Conservation (phyloP, 345 rosid species). For the Arabidopsis suecica region DNA sequence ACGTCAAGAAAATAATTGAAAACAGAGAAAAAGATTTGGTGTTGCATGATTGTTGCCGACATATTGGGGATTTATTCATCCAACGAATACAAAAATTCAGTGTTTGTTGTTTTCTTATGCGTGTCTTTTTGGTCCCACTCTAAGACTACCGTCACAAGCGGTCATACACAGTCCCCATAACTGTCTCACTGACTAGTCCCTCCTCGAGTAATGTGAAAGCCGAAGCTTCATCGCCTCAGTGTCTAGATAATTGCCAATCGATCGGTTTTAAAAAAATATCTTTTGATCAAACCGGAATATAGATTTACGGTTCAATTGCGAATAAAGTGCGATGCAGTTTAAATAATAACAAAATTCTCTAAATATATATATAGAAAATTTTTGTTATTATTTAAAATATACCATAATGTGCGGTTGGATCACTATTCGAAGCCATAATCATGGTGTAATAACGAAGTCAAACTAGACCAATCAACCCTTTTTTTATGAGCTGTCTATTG, state of each 20-base stretch:
- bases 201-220: constrained; percentile 27
- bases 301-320: too few species aligned
- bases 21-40: constrained; percentile 18
- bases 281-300: constrained; percentile 20
- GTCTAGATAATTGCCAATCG: neutral
- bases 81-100: constrained; percentile 25
- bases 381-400: too few species aligned
- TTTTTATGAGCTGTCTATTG: constrained; percentile 18
- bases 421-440: neutral
- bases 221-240: constrained; percentile 35
- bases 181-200: constrained; percentile 32
- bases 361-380: too few species aligned
- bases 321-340: too few species aligned
- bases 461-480: constrained; percentile 13
- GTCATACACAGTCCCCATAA: constrained; percentile 35
- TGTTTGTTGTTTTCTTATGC: constrained; percentile 23
- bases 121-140: constrained; percentile 14
- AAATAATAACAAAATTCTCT: too few species aligned
- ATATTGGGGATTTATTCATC: constrained; percentile 36
- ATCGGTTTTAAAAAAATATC: neutral
- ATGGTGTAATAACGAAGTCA: constrained; percentile 6
- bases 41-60: constrained; percentile 48
- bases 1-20: neutral
- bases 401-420: too few species aligned
- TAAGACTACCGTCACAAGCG: constrained; percentile 32